Evolutionary conservation across 2,329 filamentous ascomycete species (phyloP).

Genomic region (Ophiostoma quercus): DNA sequence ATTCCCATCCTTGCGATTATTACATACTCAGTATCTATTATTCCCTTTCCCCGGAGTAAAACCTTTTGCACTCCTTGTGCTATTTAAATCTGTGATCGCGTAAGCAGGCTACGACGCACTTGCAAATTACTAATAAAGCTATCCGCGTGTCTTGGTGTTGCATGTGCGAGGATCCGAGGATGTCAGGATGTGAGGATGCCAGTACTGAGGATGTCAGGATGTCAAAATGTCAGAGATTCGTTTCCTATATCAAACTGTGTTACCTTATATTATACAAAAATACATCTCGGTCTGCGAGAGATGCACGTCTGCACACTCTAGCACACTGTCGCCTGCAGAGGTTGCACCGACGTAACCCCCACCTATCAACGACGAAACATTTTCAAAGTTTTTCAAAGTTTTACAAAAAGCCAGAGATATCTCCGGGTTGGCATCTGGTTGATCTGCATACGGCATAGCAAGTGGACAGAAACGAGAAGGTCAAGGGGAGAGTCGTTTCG

Average conservation of each 20-base stretch:
- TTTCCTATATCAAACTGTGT: conserved; percentile 6
- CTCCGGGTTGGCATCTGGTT: conserved; percentile 5
- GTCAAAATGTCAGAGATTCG: neutral
- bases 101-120: neutral
- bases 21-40: too few relatives aligned
- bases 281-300: neutral
- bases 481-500: neutral
- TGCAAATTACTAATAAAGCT: neutral
- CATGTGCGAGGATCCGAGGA: neutral
- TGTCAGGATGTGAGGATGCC: too few relatives aligned
- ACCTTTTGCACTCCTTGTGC: neutral
- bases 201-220: too few relatives aligned
- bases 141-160: neutral
- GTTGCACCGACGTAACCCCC: conserved; percentile 15
- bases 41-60: neutral
- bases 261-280: conserved; percentile 3
- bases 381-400: neutral
- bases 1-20: neutral
- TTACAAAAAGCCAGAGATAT: neutral
- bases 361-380: conserved; percentile 17
- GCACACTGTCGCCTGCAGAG: neutral
- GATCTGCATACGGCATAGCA: neutral
- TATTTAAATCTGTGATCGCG: neutral
- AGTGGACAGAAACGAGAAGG: too few relatives aligned
- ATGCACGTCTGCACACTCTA: neutral